Evolutionary conservation across 371 early-diverging fungal genomes (phyloP), one percentile per base, ranked within the genome.

Genomic region (Sporodiniella umbellata): DNA sequence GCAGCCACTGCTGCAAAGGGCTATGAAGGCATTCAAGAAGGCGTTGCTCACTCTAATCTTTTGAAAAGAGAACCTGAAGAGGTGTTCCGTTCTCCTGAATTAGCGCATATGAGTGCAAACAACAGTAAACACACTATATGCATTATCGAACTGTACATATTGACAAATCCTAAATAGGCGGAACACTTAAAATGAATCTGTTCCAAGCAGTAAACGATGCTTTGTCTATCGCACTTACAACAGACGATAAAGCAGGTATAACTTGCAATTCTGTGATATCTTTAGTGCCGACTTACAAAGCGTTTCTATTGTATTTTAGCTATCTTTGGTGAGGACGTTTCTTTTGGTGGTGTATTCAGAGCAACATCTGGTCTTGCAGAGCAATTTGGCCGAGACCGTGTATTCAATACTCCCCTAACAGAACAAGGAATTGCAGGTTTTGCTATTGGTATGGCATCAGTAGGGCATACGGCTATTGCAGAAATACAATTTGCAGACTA

Each of bases 401-500:
- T 96, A 4, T 98, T 98, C 78, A 98, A 98, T 78, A 94, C 96
- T 11, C 99, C 98, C 8, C 66, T 98, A 56, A 88, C 94, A 11
- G 98, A 98, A 67, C 96, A 96, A 67, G 99, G 95, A 23, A 91
- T 98, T 55, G 95, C 92, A 23, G 99, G 97, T 30, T 98, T 98
- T 66, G 98, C 84, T n/a, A 92, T 98, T 54, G 99, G 99, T 30
- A 82, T 96, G 87, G 99, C 99, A 0, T 79, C 97, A 23, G 88
- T 90, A 62, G 99, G 99, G 14, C 91, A 92, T 58, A 96, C 98
- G 4, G 94, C 98, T 24, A 94, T 98, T 57, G 98, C 98, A 21
- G 99, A 98, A 68, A 97, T 98, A 42, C 98, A 98, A 75, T 98
- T 98, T 78, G 99, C 96, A 11, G 97, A 98, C 66, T 97, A 96